Base-by-base conservation (phyloP, 176 grass and related monocot species). In the Cenchrus americanus region DNA sequence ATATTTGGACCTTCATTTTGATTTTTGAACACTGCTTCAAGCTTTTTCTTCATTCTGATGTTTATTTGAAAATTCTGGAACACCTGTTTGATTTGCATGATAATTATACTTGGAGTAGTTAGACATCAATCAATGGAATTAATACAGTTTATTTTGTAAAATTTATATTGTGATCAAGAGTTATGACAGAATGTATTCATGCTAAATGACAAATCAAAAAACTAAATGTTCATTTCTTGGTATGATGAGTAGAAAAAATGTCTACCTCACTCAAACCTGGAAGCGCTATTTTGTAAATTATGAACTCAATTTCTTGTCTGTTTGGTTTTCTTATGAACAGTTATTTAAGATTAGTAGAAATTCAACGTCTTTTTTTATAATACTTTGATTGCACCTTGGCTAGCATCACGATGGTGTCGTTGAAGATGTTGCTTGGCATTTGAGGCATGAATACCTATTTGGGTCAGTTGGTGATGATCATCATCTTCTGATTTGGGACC, bases 371-470 rank as follows among this genome's bases (percentile, higher is more conserved):
- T 69, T 69, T 69, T 15, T 43, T n/a, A 67, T 67, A 78, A 47
- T 52, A 48, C 21, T 82, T 84, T 1, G 9, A 5, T 82, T 94
- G 57, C 86, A 43, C 63, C 9, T 71, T 89, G 64, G 41, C 50
- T 86, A 99, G 96, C 80, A 80, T 84, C 96, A 99, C 87, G 93
- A 94, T 78, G 96, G 96, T 19, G 93, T 96, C 0, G 96, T 99
- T 69, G 96, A 96, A 90, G 96, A 99, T 90, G 96, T 99, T 88
- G 93, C 93, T 74, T 99, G 96, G 96, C 96, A 99, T 83, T 90
- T 92, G 77, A 90, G 91, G 82, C 89, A 99, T 81, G 96, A 94
- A 60, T 84, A 96, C 66, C 86, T 96, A 83, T 99, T 99, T 87
- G 96, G 96, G 34, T 96, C 96, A 30, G 96, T 96, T 52, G 96